These are phyloP conservation scores for Solanum chaucha DNA, from an alignment of 257 asterid genomes.

Conservation along the genomic window DNA sequence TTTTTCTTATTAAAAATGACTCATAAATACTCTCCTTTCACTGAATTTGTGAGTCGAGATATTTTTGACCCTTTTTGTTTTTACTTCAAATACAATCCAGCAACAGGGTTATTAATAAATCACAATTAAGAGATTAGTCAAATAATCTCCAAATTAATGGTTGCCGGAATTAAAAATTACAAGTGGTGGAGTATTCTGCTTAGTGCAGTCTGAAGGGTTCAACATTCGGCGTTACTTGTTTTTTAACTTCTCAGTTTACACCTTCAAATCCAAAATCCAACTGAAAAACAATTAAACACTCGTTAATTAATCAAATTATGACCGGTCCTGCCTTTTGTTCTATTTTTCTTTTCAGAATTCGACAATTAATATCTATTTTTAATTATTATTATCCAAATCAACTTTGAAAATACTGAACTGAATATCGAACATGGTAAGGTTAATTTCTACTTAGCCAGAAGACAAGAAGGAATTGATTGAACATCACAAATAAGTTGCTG, in stretches of 20 bases:
- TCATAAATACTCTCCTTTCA: neutral
- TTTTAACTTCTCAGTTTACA: neutral
- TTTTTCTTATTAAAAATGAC: too few relatives aligned
- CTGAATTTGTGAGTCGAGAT: too few relatives aligned
- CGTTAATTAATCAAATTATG: neutral
- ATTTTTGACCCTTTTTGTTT: too few relatives aligned
- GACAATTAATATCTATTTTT: neutral
- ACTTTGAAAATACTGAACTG: neutral
- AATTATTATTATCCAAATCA: fast-evolving
- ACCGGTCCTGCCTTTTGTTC: neutral
- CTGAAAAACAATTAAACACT: neutral
- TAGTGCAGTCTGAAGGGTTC: neutral
- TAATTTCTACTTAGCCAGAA: neutral
- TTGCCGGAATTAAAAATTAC: neutral
- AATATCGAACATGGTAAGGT: neutral
- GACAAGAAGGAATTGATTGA: neutral
- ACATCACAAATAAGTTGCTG: neutral
- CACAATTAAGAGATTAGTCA: neutral
- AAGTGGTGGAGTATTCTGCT: neutral
- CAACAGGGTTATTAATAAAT: neutral
- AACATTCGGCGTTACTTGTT: neutral
- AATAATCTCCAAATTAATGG: neutral
- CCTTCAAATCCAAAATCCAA: neutral
- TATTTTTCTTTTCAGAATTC: too few relatives aligned
- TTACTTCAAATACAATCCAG: too few relatives aligned